Evolutionary conservation across 371 early-diverging fungal genomes (phyloP).

Genomic region (Sanchytrium tribonematis): DNA sequence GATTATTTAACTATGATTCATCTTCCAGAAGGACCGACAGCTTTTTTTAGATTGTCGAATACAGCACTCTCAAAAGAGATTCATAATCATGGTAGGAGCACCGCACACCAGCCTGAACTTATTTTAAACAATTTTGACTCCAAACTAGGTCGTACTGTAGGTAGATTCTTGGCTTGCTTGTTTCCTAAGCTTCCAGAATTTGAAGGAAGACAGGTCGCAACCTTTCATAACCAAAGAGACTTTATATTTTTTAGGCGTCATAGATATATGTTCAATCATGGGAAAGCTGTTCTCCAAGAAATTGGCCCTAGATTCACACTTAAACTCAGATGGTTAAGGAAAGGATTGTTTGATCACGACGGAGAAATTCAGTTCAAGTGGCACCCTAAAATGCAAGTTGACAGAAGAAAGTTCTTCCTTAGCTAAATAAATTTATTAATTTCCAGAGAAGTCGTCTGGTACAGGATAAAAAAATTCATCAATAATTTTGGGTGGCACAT

Average conservation of each 20-base stretch:
- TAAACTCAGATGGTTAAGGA: conserved; percentile 46
- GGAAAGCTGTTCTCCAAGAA: conserved; percentile 71
- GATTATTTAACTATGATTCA: conserved; percentile 51
- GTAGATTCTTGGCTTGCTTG: conserved; percentile 75
- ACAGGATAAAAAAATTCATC: background rate
- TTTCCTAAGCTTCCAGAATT: conserved; percentile 91
- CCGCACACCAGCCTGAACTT: conserved; percentile 73
- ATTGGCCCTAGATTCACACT: conserved; percentile 90
- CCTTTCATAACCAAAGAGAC: conserved; percentile 95
- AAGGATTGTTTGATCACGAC: conserved; percentile 49
- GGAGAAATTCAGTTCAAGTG: background rate
- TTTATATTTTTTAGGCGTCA: conserved; percentile 95
- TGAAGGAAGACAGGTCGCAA: conserved; percentile 75
- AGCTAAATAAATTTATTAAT: background rate
- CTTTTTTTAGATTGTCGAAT: conserved; percentile 66
- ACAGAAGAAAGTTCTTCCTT: background rate
- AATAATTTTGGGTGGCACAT: background rate
- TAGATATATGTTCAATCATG: conserved; percentile 40
- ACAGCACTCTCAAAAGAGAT: conserved; percentile 46
- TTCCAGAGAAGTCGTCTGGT: background rate
- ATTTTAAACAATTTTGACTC: conserved; percentile 93
- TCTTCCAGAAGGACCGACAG: conserved; percentile 85
- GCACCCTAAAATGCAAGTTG: background rate
- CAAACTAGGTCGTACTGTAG: conserved; percentile 80
- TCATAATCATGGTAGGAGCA: conserved; percentile 48